A percentile compares a stretch with the other conserved stretches of the same genome.
Conservation (phyloP, 768 basidiomycete species). For the Mrakia hoshinonis region DNA sequence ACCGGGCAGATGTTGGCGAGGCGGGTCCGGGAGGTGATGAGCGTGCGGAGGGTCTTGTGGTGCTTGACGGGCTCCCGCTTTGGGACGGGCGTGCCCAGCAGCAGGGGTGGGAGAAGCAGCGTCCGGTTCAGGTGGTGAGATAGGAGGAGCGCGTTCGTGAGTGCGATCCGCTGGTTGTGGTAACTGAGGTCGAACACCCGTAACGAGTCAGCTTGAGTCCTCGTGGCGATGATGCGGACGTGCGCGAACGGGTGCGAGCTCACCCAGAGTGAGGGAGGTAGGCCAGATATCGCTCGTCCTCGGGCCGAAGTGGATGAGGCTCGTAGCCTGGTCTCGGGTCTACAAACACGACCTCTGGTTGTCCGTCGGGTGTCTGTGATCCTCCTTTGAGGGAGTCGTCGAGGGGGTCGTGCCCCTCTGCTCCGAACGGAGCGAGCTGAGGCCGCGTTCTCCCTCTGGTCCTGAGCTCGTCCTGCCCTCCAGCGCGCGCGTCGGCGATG, state of each 20-base stretch:
- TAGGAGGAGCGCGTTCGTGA: constrained; percentile 75
- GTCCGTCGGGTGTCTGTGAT: too few species aligned
- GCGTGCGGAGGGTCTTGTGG: constrained; percentile 40
- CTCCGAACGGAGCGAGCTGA: neutral
- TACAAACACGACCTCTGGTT: neutral
- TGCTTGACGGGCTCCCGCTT: constrained; percentile 45
- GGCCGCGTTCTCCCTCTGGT: neutral
- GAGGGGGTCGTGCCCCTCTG: neutral
- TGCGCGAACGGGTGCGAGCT: neutral
- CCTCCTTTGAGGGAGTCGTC: neutral
- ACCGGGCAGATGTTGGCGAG: neutral
- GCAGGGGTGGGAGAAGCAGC: constrained; percentile 65
- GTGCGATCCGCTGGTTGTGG: constrained; percentile 76
- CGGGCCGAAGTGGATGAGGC: neutral
- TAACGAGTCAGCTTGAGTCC: neutral
- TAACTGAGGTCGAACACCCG: constrained; percentile 38
- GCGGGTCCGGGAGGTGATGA: constrained; percentile 32
- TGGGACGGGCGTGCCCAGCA: constrained; percentile 50
- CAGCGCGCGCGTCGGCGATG: neutral
- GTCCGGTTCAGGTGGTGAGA: constrained; percentile 64
- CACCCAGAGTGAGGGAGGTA: constrained; percentile 71
- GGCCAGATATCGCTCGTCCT: constrained; percentile 50
- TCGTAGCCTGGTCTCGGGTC: constrained; percentile 8
- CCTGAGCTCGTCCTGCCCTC: neutral
- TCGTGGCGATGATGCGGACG: neutral